Evolutionary conservation across 2,329 filamentous ascomycete genomes (phyloP).

Genomic region (Fusarium heterosporum): DNA sequence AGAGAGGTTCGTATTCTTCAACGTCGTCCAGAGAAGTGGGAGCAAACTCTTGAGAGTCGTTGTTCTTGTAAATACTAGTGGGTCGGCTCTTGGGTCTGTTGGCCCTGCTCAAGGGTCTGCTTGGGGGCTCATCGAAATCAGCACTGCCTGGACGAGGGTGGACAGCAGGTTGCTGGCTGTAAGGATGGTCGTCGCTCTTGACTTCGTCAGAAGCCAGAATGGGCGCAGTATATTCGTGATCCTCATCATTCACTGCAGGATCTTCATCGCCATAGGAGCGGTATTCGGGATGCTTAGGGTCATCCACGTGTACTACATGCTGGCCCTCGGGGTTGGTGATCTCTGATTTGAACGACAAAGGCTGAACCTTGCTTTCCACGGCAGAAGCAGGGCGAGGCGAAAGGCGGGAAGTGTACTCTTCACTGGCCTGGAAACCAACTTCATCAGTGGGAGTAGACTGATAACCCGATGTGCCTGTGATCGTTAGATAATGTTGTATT

Average conservation of each 20-base stretch:
- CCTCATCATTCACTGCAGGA: slow-evolving; percentile 65
- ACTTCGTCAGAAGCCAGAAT: slow-evolving; percentile 93
- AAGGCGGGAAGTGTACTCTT: slow-evolving; percentile 82
- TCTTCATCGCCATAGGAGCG: slow-evolving; percentile 55
- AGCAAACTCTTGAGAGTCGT: slow-evolving; percentile 64
- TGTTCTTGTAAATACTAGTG: slow-evolving; percentile 69
- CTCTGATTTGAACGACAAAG: slow-evolving; percentile 47
- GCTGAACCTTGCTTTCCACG: slow-evolving; percentile 42
- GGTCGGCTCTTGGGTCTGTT: slow-evolving; percentile 56
- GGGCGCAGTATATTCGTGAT: slow-evolving; percentile 75
- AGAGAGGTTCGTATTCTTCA: slow-evolving; percentile 94
- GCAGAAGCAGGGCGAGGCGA: slow-evolving; percentile 69
- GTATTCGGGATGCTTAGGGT: slow-evolving; percentile 57
- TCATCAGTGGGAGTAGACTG: slow-evolving; percentile 88
- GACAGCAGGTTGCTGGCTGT: slow-evolving; percentile 82
- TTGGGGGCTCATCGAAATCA: slow-evolving; percentile 68
- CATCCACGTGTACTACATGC: slow-evolving; percentile 80
- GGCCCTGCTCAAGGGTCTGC: slow-evolving; percentile 67
- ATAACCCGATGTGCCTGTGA: slow-evolving; percentile 72
- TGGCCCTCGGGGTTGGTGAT: slow-evolving; percentile 60
- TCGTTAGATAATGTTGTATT: slow-evolving; percentile 33
- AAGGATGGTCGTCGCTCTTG: slow-evolving; percentile 75
- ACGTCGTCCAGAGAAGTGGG: slow-evolving; percentile 85
- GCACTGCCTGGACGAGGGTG: slow-evolving; percentile 75
- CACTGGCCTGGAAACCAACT: slow-evolving; percentile 86